Evolutionary conservation across 331 rosid genomes (phyloP).

Genomic region (Rhamnella rubrinervis): DNA sequence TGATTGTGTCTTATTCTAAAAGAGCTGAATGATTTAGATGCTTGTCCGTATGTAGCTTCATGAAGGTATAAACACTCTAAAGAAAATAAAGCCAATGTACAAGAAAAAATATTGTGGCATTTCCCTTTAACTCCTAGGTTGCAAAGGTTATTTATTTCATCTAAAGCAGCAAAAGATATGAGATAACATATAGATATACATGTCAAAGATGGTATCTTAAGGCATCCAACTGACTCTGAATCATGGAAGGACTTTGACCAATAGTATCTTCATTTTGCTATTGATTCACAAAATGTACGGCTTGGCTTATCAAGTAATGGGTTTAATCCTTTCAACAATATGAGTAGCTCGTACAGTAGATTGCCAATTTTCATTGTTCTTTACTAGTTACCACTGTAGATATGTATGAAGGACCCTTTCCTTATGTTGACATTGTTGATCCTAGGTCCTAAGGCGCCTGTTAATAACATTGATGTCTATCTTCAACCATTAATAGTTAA

Average conservation of each 20-base stretch:
- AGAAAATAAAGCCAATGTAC: too few relatives aligned
- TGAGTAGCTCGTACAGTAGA: not conserved
- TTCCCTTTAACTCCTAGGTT: constrained; percentile 13
- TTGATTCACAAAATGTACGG: constrained; percentile 1
- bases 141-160: not conserved
- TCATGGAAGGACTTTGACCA: not conserved
- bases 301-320: not conserved
- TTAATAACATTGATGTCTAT: not conserved
- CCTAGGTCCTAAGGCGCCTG: too few relatives aligned
- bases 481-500: not conserved
- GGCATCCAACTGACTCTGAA: not conserved
- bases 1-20: too few relatives aligned
- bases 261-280: not conserved
- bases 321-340: not conserved
- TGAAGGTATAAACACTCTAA: too few relatives aligned
- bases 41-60: too few relatives aligned
- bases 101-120: too few relatives aligned
- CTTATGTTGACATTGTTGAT: too few relatives aligned
- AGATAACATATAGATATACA: not conserved
- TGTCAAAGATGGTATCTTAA: not conserved
- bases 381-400: not conserved
- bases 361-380: not conserved
- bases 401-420: not conserved
- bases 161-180: not conserved
- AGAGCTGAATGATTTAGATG: too few relatives aligned